Percentiles rank a stretch among this genome's conserved stretches.
Evolutionary conservation across 805 yeast species (phyloP).

Genomic region (Vanderwaltozyma tropicalis): DNA sequence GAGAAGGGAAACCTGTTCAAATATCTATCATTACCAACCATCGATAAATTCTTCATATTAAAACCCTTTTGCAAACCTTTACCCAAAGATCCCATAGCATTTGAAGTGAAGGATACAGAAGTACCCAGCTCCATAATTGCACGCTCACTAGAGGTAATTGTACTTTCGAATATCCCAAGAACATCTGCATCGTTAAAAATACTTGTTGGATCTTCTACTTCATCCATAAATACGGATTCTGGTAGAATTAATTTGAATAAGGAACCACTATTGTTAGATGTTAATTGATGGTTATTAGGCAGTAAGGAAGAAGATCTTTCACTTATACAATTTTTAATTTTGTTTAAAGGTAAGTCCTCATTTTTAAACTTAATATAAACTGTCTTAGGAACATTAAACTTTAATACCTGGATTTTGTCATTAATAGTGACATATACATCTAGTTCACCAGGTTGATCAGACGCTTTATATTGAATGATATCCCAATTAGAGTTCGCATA

Average conservation of each 20-base stretch:
- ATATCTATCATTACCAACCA: slow-evolving; percentile 41
- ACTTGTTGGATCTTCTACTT: slow-evolving; percentile 47
- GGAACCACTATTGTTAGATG: slow-evolving; percentile 33
- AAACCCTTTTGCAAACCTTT: slow-evolving; percentile 81
- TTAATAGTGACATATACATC: slow-evolving; percentile 61
- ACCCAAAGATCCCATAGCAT: slow-evolving; percentile 73
- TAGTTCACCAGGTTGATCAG: slow-evolving; percentile 60
- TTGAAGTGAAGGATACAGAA: slow-evolving; percentile 56
- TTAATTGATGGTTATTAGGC: slow-evolving; percentile 51
- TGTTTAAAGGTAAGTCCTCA: slow-evolving; percentile 31
- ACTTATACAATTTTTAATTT: slow-evolving; percentile 42
- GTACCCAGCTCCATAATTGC: slow-evolving; percentile 74
- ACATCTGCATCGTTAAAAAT: slow-evolving; percentile 52
- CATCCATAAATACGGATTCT: slow-evolving; percentile 49
- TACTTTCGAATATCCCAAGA: slow-evolving; percentile 66
- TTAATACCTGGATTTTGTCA: slow-evolving; percentile 62
- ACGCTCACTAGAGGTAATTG: slow-evolving; percentile 56
- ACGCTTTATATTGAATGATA: slow-evolving; percentile 56
- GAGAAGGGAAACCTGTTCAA: slow-evolving; percentile 46
- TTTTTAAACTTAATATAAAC: slow-evolving; percentile 58
- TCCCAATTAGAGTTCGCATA: slow-evolving; percentile 81
- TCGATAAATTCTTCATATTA: slow-evolving; percentile 43
- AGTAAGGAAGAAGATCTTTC: slow-evolving; percentile 50
- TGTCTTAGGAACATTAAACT: slow-evolving; percentile 63
- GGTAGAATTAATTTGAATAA: slow-evolving; percentile 60